Conservation (phyloP, 2,329 filamentous ascomycete genomes). For the Colletotrichum chrysophilum region DNA sequence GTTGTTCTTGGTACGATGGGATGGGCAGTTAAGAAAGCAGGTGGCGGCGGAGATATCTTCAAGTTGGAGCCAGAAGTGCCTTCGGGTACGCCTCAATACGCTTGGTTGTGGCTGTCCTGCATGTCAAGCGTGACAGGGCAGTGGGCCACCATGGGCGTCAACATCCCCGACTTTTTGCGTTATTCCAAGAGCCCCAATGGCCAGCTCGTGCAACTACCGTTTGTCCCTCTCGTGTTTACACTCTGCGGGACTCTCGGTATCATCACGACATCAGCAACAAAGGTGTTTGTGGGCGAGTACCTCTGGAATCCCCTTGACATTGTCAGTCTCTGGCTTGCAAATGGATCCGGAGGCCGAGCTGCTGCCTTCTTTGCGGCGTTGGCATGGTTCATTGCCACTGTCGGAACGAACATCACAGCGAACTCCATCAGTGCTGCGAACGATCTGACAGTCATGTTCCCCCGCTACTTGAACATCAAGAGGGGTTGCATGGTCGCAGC, state of each 20-base stretch:
- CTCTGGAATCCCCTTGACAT: slow-evolving; percentile 57
- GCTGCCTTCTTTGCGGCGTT: slow-evolving; percentile 55
- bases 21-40: slow-evolving; percentile 17
- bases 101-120: slow-evolving; percentile 21
- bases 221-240: slow-evolving; percentile 52
- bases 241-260: slow-evolving; percentile 55
- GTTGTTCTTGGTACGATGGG: slow-evolving; percentile 25
- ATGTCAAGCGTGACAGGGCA: slow-evolving; percentile 17
- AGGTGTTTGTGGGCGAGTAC: slow-evolving; percentile 44
- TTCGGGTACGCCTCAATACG: slow-evolving; percentile 8
- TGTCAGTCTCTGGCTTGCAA: slow-evolving; percentile 43
- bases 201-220: slow-evolving; percentile 31
- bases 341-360: slow-evolving; percentile 45
- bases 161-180: slow-evolving; percentile 53
- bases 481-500: slow-evolving; percentile 61
- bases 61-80: slow-evolving; percentile 5
- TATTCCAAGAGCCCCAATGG: slow-evolving; percentile 31
- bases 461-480: slow-evolving; percentile 59
- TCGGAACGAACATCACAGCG: slow-evolving; percentile 62
- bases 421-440: slow-evolving; percentile 61
- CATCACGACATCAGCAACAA: slow-evolving; percentile 57
- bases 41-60: slow-evolving; percentile 25
- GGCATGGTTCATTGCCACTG: slow-evolving; percentile 57
- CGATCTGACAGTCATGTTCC: slow-evolving; percentile 59
- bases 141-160: slow-evolving; percentile 37